phyloP scores from a whole-genome alignment of 2,329 filamentous ascomycete species.

The Davidsoniella virescens region DNA sequence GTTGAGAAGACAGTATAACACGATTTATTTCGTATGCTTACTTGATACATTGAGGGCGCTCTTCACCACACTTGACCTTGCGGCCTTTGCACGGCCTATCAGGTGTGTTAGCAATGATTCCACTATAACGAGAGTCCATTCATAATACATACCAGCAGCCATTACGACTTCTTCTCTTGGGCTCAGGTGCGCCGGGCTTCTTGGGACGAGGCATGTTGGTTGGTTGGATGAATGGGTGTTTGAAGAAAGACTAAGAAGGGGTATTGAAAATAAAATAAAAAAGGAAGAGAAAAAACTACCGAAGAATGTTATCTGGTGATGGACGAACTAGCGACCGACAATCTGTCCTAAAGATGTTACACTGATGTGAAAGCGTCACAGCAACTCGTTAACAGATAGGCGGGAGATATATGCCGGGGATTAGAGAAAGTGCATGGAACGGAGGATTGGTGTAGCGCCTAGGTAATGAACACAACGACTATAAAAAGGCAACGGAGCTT shows the following conservation, averaged over 20 bases:
- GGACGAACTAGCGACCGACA: too few species aligned
- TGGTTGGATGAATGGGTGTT: background rate
- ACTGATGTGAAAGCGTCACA: too few species aligned
- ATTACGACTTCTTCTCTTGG: conserved; percentile 29
- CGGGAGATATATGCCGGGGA: too few species aligned
- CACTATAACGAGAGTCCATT: background rate
- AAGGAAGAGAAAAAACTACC: background rate
- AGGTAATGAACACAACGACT: too few species aligned
- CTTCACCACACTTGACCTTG: conserved; percentile 62
- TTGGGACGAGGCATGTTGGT: conserved; percentile 26
- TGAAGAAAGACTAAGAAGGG: background rate
- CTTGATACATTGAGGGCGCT: conserved; percentile 56
- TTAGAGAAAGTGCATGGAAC: too few species aligned
- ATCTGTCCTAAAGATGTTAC: too few species aligned
- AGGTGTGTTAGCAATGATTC: background rate
- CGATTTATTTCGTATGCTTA: conserved; percentile 20
- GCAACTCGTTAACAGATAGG: too few species aligned
- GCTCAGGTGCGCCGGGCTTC: conserved; percentile 27
- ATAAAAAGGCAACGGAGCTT: too few species aligned
- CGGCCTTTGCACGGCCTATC: conserved; percentile 61
- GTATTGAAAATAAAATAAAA: background rate
- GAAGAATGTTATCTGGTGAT: too few species aligned
- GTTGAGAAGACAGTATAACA: background rate
- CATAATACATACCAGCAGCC: conserved; percentile 26
- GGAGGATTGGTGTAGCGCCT: too few species aligned